Percentiles rank a stretch among this genome's conserved stretches.
Conservation (phyloP, 1,284 basidiomycete genomes). For the Pseudozyma sp. region DNA sequence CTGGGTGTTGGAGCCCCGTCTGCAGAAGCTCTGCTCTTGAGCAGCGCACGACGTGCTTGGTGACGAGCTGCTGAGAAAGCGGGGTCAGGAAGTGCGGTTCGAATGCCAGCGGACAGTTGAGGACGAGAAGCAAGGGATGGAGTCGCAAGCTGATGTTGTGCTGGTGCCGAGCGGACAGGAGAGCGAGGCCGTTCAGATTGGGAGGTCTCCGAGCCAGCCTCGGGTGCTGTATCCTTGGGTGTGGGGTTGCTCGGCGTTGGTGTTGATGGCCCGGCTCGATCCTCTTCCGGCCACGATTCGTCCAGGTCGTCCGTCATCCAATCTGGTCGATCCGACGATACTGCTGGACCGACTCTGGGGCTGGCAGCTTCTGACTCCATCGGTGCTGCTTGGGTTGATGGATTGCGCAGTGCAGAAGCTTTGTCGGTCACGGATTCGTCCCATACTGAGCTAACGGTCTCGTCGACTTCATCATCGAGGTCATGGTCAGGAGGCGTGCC, state of each 20-base stretch:
- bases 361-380: not conserved
- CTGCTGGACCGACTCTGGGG: not conserved
- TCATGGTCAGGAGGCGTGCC: constrained; percentile 32
- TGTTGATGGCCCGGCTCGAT: constrained; percentile 2
- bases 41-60: constrained; percentile 44
- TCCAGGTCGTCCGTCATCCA: constrained; percentile 57
- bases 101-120: not conserved
- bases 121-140: constrained; percentile 19
- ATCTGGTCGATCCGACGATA: constrained; percentile 18
- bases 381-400: not conserved
- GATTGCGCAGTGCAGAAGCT: constrained; percentile 1
- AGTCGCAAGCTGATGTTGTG: constrained; percentile 3
- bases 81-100: constrained; percentile 24
- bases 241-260: constrained; percentile 1
- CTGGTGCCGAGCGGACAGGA: not conserved
- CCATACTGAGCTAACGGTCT: constrained; percentile 41
- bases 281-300: constrained; percentile 47
- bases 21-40: constrained; percentile 17
- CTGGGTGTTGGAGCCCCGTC: constrained; percentile 19
- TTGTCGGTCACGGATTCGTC: constrained; percentile 26
- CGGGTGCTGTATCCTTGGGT: not conserved
- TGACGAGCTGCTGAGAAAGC: constrained; percentile 45
- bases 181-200: constrained; percentile 1
- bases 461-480: constrained; percentile 4
- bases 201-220: not conserved